Evolutionary conservation across 164 flowering plant genomes (phyloP).

Genomic region (Vitis rupestris): DNA sequence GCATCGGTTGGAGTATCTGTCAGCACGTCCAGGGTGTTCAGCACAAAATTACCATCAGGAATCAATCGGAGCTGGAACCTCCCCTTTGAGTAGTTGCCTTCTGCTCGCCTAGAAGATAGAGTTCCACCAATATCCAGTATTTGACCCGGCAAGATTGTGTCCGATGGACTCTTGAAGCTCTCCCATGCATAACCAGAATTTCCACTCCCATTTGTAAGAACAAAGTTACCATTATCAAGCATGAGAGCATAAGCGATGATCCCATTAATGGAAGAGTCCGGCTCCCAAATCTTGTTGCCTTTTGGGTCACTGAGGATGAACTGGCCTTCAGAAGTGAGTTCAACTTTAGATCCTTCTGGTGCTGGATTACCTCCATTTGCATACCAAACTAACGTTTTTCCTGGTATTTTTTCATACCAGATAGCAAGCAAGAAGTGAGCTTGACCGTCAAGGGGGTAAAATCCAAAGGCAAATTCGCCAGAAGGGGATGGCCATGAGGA

Average conservation of each 20-base stretch:
- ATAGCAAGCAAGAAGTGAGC: conserved; percentile 9
- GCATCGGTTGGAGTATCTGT: neutral
- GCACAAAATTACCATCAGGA: conserved; percentile 6
- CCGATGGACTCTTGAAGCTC: conserved; percentile 2
- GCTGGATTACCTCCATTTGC: conserved; percentile 5
- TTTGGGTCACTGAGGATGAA: neutral
- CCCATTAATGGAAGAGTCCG: neutral
- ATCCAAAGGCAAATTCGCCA: conserved; percentile 5
- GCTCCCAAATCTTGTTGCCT: neutral
- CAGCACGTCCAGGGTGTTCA: neutral
- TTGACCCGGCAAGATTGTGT: conserved; percentile 2
- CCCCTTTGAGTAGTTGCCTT: neutral
- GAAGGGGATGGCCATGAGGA: conserved; percentile 1
- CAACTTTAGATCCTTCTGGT: neutral
- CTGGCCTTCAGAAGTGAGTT: neutral
- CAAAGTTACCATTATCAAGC: conserved; percentile 5
- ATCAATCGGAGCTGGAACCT: neutral
- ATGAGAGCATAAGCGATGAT: neutral
- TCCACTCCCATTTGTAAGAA: neutral
- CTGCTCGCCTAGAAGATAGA: neutral
- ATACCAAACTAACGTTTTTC: conserved; percentile 4
- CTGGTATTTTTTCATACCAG: conserved; percentile 10
- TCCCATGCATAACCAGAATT: neutral
- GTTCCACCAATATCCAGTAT: neutral
- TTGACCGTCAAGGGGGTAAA: neutral